Percentiles rank a stretch among this genome's conserved stretches.
These are phyloP conservation scores for Xylaria sp. DNA, from an alignment of 2,329 filamentous ascomycete genomes.

Conservation along the genomic window DNA sequence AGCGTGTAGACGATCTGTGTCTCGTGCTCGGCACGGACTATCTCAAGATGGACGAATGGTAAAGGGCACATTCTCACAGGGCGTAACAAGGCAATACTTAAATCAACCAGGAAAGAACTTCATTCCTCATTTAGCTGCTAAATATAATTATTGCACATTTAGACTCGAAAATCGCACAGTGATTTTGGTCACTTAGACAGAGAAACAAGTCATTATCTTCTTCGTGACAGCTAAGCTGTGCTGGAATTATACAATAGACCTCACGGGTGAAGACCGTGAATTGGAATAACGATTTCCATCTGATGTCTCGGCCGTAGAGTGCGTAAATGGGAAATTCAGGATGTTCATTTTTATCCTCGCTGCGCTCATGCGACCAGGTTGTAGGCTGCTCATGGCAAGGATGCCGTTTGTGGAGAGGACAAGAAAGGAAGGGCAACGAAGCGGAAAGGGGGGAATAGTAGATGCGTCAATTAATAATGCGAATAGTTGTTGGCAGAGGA, in stretches of 20 bases:
- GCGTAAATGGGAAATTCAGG: background rate
- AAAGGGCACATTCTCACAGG: background rate
- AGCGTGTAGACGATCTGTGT: background rate
- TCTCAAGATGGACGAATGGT: background rate
- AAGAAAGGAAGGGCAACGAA: slow-evolving; percentile 1
- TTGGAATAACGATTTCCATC: slow-evolving; percentile 14
- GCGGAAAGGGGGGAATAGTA: slow-evolving; percentile 1
- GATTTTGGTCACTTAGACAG: slow-evolving; percentile 23
- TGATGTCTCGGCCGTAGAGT: background rate
- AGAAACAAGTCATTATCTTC: slow-evolving; percentile 28
- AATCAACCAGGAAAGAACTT: slow-evolving; percentile 31
- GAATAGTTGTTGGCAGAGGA: slow-evolving; percentile 7
- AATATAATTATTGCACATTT: slow-evolving; percentile 34
- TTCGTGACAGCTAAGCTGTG: slow-evolving; percentile 27
- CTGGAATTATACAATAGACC: slow-evolving; percentile 32
- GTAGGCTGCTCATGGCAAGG: slow-evolving; percentile 4
- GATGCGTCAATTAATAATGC: slow-evolving; percentile 34
- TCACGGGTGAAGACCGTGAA: slow-evolving; percentile 8
- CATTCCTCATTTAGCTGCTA: slow-evolving; percentile 37
- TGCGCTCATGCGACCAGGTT: slow-evolving; percentile 23
- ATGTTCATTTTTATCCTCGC: slow-evolving; percentile 7
- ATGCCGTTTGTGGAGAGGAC: slow-evolving; percentile 1
- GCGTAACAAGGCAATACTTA: background rate
- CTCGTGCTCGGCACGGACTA: background rate
- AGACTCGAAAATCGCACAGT: slow-evolving; percentile 18